Conservation (phyloP, 1,139 yeast genomes). For the Magnusiomyces clavatus region DNA sequence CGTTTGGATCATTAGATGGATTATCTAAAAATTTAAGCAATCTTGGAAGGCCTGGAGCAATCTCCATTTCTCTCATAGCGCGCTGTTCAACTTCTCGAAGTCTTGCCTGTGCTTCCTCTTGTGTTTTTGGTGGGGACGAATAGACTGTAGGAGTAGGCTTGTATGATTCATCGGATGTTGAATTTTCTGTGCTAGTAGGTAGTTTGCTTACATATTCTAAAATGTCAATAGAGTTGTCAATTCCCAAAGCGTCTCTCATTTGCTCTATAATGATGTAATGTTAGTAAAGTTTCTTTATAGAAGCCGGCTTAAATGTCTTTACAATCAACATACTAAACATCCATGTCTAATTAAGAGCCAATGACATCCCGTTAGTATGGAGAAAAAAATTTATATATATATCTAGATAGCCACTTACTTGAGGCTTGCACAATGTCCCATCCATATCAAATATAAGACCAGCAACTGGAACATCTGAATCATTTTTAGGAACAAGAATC, state of each 20-base stretch:
- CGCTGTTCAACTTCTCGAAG: slow-evolving; percentile 45
- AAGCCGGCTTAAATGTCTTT: too few species aligned
- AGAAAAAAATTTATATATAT: too few species aligned
- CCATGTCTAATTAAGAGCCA: slow-evolving; percentile 37
- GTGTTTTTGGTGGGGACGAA: slow-evolving; percentile 21
- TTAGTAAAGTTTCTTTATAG: too few species aligned
- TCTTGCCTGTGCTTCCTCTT: slow-evolving; percentile 39
- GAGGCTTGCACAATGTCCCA: slow-evolving; percentile 59
- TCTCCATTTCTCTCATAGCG: slow-evolving; percentile 53
- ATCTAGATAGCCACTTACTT: slow-evolving; percentile 26
- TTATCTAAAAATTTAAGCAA: slow-evolving; percentile 29
- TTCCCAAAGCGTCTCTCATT: slow-evolving; percentile 51
- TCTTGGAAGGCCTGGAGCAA: slow-evolving; percentile 41
- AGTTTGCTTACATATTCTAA: slow-evolving; percentile 41
- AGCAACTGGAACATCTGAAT: slow-evolving; percentile 33
- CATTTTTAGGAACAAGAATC: slow-evolving; percentile 27
- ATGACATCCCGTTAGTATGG: slow-evolving; percentile 8
- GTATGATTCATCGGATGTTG: slow-evolving; percentile 12
- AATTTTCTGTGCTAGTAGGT: slow-evolving; percentile 18
- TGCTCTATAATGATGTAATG: slow-evolving; percentile 30
- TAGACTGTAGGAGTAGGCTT: too few species aligned
- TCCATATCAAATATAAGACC: slow-evolving; percentile 65
- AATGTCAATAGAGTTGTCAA: slow-evolving; percentile 43
- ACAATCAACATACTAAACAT: slow-evolving; percentile 47
- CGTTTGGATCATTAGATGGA: slow-evolving; percentile 23